Evolutionary conservation across 352 stramenopile species (phyloP).

Genomic region (Phytophthora palmivora): DNA sequence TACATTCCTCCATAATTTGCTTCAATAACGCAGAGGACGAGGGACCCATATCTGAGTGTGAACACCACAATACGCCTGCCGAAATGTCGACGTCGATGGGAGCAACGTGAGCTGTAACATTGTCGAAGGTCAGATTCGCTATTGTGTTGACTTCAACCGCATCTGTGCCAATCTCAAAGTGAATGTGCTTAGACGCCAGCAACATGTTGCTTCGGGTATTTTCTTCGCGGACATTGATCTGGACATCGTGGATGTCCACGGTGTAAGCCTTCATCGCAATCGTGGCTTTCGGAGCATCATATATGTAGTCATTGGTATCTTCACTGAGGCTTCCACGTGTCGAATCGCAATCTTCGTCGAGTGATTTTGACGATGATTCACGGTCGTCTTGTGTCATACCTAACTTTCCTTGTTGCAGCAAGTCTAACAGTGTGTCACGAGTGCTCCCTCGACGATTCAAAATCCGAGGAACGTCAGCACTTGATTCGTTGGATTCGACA

Average conservation of each 20-base stretch:
- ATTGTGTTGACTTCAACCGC: slow-evolving; percentile 51
- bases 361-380: slow-evolving; percentile 20
- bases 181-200: slow-evolving; percentile 78
- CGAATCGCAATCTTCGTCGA: slow-evolving; percentile 22
- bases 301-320: slow-evolving; percentile 19
- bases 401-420: slow-evolving; percentile 81
- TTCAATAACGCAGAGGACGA: slow-evolving; percentile 55
- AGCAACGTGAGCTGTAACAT: slow-evolving; percentile 73
- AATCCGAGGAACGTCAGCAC: background rate
- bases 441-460: slow-evolving; percentile 51
- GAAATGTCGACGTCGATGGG: slow-evolving; percentile 82
- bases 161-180: slow-evolving; percentile 75
- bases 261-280: slow-evolving; percentile 79
- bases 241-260: slow-evolving; percentile 73
- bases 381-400: slow-evolving; percentile 40
- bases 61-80: slow-evolving; percentile 78
- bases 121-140: slow-evolving; percentile 66
- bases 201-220: slow-evolving; percentile 70
- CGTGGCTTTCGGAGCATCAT: slow-evolving; percentile 28
- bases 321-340: slow-evolving; percentile 15
- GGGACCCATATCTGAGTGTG: slow-evolving; percentile 25
- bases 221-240: slow-evolving; percentile 84
- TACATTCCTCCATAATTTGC: slow-evolving; percentile 84
- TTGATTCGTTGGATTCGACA: slow-evolving; percentile 1
- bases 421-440: slow-evolving; percentile 69